Evolutionary conservation across 129 eudicot species (phyloP).

Genomic region (carrot (Daucus carota)): DH1_v3.0 NC_030382.2:12551501-12552000

Average conservation of each 20-base stretch:
- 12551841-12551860: neutral
- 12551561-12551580: too few species aligned
- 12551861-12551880: too few species aligned
- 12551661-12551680: neutral
- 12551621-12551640: neutral
- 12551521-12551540: neutral
- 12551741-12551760: neutral
- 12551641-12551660: neutral
- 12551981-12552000: too few species aligned
- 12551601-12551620: too few species aligned
- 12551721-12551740: slow-evolving; percentile 6
- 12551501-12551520: neutral
- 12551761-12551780: neutral
- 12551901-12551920: too few species aligned
- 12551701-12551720: neutral
- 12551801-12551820: neutral
- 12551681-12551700: slow-evolving; percentile 4
- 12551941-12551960: too few species aligned
- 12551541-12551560: neutral
- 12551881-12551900: too few species aligned
- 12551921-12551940: too few species aligned
- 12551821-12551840: neutral
- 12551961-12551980: too few species aligned
- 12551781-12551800: neutral
- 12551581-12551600: neutral